phyloP scores from a whole-genome alignment of 495 filamentous ascomycete genomes.

The Xanthoparmelia taractica region DNA sequence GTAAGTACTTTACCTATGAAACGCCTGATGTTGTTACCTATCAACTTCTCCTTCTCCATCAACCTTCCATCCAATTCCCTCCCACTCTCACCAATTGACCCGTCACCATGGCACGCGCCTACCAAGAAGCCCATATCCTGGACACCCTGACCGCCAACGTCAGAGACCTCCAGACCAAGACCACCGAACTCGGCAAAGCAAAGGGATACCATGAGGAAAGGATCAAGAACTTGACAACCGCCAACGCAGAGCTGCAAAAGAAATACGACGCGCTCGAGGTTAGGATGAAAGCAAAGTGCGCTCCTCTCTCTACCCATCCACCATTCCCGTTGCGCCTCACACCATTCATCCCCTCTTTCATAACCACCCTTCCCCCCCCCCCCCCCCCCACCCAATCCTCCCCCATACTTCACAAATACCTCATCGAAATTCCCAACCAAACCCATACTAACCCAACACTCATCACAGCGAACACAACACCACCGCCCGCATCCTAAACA shows the following conservation, averaged over 20 bases:
- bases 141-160: conserved; percentile 16
- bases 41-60: not conserved
- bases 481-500: conserved; percentile 19
- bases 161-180: conserved; percentile 15
- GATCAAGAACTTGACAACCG: conserved; percentile 17
- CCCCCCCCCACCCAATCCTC: not conserved
- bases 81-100: not conserved
- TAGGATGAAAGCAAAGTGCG: conserved; percentile 21
- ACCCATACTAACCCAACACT: not conserved
- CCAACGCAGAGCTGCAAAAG: conserved; percentile 10
- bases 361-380: not conserved
- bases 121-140: conserved; percentile 23
- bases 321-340: not conserved
- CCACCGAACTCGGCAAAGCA: conserved; percentile 13
- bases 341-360: not conserved
- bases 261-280: conserved; percentile 21
- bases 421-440: no score
- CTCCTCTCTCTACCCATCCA: not conserved
- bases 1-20: no score
- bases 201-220: conserved; percentile 20
- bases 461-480: conserved; percentile 27
- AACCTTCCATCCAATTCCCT: not conserved
- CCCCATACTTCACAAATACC: not conserved
- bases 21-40: no score
- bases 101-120: conserved; percentile 21